Percentiles rank a stretch among this genome's conserved stretches.
phyloP scores from a whole-genome alignment of 2,329 filamentous ascomycete species.

The Tolypocladium paradoxum region DNA sequence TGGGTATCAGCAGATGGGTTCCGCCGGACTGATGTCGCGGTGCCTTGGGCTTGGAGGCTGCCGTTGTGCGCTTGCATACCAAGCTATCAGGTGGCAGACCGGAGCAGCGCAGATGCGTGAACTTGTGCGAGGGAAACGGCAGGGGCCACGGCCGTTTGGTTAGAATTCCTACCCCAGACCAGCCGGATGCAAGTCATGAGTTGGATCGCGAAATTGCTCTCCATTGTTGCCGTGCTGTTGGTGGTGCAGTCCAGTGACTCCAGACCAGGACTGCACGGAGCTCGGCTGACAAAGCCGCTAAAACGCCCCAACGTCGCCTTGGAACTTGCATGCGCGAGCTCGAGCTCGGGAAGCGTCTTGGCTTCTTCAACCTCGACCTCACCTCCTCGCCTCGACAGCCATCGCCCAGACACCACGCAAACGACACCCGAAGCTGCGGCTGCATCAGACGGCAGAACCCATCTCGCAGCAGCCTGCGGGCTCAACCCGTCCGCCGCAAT shows the following conservation, averaged over 20 bases:
- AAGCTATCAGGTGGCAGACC: no score
- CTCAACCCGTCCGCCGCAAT: conserved; percentile 9
- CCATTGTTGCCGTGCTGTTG: not conserved
- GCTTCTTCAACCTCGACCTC: not conserved
- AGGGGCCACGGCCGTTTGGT: not conserved
- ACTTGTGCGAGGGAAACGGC: no score
- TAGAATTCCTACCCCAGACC: not conserved
- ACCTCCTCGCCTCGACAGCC: not conserved
- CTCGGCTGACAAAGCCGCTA: not conserved
- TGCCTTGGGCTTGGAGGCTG: not conserved
- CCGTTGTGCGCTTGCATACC: no score
- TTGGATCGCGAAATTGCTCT: not conserved
- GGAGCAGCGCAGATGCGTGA: not conserved
- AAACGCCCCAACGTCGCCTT: not conserved
- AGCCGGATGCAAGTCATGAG: not conserved
- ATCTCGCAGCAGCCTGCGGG: not conserved
- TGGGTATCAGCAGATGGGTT: not conserved
- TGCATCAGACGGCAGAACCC: not conserved
- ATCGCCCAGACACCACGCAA: no score
- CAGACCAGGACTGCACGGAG: no score
- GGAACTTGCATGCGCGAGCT: not conserved
- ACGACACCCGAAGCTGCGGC: not conserved
- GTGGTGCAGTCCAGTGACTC: no score
- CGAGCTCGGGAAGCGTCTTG: not conserved
- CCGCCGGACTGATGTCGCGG: not conserved